A percentile compares a stretch with the other conserved stretches of the same genome.
These are phyloP conservation scores for Fraxinus platypoda DNA, from an alignment of 305 asterid species.

Conservation along the genomic window DNA sequence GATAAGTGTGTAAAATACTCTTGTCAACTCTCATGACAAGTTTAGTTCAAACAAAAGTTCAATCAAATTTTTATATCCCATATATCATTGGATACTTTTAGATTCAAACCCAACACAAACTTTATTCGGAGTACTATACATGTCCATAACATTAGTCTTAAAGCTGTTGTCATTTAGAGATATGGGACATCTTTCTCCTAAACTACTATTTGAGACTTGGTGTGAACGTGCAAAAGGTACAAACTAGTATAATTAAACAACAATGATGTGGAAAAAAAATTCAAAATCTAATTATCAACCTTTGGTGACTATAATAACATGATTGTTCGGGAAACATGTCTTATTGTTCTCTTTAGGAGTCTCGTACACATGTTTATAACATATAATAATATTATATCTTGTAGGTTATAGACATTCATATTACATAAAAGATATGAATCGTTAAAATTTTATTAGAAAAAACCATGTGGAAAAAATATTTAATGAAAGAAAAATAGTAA, in stretches of 20 bases:
- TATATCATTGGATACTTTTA: not conserved
- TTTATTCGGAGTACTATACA: not conserved
- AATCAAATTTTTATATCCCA: not conserved
- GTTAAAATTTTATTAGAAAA: too few species aligned
- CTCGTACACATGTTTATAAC: too few species aligned
- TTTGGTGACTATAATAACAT: too few species aligned
- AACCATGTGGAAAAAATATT: too few species aligned
- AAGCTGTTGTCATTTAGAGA: not conserved
- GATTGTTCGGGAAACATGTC: too few species aligned
- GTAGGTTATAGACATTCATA: too few species aligned
- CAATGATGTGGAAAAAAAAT: not conserved
- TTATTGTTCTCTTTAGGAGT: too few species aligned
- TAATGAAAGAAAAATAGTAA: too few species aligned
- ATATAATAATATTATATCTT: too few species aligned
- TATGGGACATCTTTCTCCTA: not conserved
- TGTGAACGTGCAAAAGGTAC: not conserved
- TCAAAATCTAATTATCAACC: too few species aligned
- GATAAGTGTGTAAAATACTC: not conserved
- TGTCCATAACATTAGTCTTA: not conserved
- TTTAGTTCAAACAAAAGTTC: not conserved
- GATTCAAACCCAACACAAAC: not conserved
- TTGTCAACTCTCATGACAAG: not conserved
- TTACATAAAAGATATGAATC: too few species aligned
- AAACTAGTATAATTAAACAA: not conserved
- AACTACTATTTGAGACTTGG: not conserved